Conservation (phyloP, 345 rosid genomes). For the Diplotaxis tenuifolia region DNA sequence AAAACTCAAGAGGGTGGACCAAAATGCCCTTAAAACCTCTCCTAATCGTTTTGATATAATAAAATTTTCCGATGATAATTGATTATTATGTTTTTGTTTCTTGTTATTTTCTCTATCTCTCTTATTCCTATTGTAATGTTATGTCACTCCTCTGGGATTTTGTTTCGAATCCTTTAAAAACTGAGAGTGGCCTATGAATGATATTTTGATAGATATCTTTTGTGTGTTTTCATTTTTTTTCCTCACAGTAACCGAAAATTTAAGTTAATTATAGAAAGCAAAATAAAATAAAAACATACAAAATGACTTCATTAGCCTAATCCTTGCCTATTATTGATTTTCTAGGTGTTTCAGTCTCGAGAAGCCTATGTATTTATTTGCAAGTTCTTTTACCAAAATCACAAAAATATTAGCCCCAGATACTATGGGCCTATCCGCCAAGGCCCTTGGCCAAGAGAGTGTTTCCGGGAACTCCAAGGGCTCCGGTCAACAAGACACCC, state of each 20-base stretch:
- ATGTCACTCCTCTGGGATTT: slow-evolving; percentile 37
- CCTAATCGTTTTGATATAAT: not conserved
- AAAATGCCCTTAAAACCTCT: slow-evolving; percentile 53
- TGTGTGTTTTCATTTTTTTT: not conserved
- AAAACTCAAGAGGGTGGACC: slow-evolving; percentile 73
- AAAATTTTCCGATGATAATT: not conserved
- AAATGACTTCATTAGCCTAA: too few relatives aligned
- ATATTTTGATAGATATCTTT: slow-evolving; percentile 6
- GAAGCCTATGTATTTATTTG: too few relatives aligned
- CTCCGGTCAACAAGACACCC: slow-evolving; percentile 65
- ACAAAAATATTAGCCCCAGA: too few relatives aligned
- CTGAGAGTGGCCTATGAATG: slow-evolving; percentile 34
- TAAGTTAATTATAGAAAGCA: slow-evolving; percentile 6
- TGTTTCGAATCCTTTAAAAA: not conserved
- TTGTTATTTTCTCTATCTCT: not conserved
- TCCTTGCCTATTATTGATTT: too few relatives aligned
- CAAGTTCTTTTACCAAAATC: too few relatives aligned
- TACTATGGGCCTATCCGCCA: too few relatives aligned
- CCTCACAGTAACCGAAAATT: not conserved
- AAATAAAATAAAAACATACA: slow-evolving; percentile 36
- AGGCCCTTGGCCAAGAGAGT: slow-evolving; percentile 70
- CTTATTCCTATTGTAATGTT: slow-evolving; percentile 16
- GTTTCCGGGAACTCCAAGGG: too few relatives aligned
- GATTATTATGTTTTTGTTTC: not conserved
- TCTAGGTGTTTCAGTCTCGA: too few relatives aligned